These are phyloP conservation scores for Paramecium octaurelia DNA, from an alignment of 73 alveolate species.

Conservation along the genomic window DNA sequence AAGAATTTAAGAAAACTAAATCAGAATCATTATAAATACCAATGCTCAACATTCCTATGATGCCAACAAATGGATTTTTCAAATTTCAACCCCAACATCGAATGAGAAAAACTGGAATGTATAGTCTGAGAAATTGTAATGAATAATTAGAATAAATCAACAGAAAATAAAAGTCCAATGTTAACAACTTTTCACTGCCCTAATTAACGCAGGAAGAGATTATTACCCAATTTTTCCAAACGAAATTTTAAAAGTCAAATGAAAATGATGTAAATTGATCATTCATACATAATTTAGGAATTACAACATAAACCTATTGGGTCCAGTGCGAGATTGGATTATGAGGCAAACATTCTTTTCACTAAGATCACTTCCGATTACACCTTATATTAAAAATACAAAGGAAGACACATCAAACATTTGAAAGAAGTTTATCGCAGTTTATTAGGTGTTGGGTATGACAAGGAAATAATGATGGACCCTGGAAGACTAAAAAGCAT, in stretches of 20 bases:
- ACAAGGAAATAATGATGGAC: slow-evolving; percentile 2
- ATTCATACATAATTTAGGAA: not conserved
- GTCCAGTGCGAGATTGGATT: not conserved
- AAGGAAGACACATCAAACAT: not conserved
- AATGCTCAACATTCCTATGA: not conserved
- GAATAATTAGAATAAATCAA: not conserved
- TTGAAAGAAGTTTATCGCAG: slow-evolving; percentile 6
- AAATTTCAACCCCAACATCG: slow-evolving; percentile 11
- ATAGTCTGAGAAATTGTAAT: not conserved
- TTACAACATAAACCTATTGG: slow-evolving; percentile 32
- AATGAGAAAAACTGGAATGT: slow-evolving; percentile 9
- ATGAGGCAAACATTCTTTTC: not conserved
- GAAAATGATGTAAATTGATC: not conserved
- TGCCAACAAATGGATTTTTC: not conserved
- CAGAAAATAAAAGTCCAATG: not conserved
- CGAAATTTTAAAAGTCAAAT: not conserved
- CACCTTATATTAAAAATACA: not conserved
- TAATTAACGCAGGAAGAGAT: not conserved
- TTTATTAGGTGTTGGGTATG: slow-evolving; percentile 26
- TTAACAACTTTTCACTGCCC: not conserved
- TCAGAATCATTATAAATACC: not conserved
- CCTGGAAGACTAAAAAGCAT: slow-evolving; percentile 4
- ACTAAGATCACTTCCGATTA: not conserved
- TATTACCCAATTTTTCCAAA: not conserved
- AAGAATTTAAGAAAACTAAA: not conserved